These are phyloP conservation scores for Alternaria arborescens DNA, from an alignment of 2,329 filamentous ascomycete genomes.

Conservation along the genomic window DNA sequence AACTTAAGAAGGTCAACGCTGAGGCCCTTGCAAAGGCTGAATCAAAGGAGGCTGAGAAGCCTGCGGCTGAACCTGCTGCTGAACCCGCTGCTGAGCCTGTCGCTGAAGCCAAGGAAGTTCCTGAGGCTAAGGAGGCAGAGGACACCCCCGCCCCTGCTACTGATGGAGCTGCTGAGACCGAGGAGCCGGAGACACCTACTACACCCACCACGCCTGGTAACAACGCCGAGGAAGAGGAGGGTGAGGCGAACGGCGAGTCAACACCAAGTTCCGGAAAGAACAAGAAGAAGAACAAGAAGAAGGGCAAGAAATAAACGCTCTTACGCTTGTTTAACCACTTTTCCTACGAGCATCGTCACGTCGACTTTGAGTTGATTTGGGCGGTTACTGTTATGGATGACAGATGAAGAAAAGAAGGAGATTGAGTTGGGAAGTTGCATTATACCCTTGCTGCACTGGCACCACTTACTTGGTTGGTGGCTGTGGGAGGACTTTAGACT, in stretches of 20 bases:
- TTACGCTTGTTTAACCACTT: not conserved
- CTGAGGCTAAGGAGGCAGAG: constrained; percentile 5
- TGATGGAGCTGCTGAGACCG: constrained; percentile 1
- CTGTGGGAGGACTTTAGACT: constrained; percentile 11
- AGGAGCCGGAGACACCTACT: constrained; percentile 10
- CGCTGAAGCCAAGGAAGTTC: not conserved
- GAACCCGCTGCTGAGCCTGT: constrained; percentile 5
- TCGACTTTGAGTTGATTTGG: not conserved
- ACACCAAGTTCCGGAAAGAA: constrained; percentile 14
- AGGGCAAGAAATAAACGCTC: constrained; percentile 27
- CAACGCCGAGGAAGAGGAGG: constrained; percentile 6
- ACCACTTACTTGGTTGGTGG: constrained; percentile 3
- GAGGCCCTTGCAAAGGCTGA: constrained; percentile 28
- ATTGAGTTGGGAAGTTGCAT: constrained; percentile 12
- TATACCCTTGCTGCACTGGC: constrained; percentile 16
- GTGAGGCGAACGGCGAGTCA: constrained; percentile 7
- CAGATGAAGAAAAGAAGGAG: not conserved
- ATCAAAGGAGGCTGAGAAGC: constrained; percentile 23
- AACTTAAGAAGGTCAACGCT: constrained; percentile 27
- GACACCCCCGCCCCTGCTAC: not conserved
- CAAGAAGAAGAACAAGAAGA: constrained; percentile 29
- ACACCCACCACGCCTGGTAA: constrained; percentile 11
- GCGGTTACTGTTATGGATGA: not conserved
- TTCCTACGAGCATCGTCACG: not conserved
- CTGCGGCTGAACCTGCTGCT: constrained; percentile 7